Conservation (phyloP, 345 rosid species). For the Citrus maxima region DNA sequence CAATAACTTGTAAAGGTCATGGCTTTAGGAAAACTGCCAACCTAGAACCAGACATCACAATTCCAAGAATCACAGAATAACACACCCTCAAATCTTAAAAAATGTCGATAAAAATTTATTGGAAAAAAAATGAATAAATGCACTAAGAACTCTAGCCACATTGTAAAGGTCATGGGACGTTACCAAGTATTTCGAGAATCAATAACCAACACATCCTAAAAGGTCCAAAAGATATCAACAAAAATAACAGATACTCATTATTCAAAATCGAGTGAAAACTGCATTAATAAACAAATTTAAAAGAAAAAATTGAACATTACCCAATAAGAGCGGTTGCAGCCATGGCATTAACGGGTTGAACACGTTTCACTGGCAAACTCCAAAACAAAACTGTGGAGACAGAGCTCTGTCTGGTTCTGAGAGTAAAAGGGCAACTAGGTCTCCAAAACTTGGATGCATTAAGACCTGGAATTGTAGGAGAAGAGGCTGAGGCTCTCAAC, state of each 20-base stretch:
- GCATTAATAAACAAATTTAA: not conserved
- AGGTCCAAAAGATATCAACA: not conserved
- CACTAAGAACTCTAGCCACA: not conserved
- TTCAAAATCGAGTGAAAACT: not conserved
- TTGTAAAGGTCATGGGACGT: not conserved
- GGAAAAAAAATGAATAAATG: not conserved
- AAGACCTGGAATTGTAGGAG: slow-evolving; percentile 26
- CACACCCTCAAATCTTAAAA: not conserved
- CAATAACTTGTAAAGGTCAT: not conserved
- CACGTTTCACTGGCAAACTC: slow-evolving; percentile 28
- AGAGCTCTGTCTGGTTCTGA: slow-evolving; percentile 10
- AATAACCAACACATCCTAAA: not conserved
- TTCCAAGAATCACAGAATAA: not conserved
- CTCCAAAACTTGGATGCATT: slow-evolving; percentile 19
- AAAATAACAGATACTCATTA: not conserved
- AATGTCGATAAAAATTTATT: not conserved
- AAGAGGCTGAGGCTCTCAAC: slow-evolving; percentile 35
- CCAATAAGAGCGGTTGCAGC: slow-evolving; percentile 45
- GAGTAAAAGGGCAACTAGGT: slow-evolving; percentile 18
- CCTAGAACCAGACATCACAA: not conserved
- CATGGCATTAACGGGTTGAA: slow-evolving; percentile 19
- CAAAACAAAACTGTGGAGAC: slow-evolving; percentile 15
- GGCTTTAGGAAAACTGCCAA: not conserved
- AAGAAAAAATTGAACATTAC: slow-evolving; percentile 26
- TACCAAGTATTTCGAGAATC: not conserved